These are phyloP conservation scores for Salix purpurea DNA, from an alignment of 345 rosid species.

Conservation along the genomic window DNA sequence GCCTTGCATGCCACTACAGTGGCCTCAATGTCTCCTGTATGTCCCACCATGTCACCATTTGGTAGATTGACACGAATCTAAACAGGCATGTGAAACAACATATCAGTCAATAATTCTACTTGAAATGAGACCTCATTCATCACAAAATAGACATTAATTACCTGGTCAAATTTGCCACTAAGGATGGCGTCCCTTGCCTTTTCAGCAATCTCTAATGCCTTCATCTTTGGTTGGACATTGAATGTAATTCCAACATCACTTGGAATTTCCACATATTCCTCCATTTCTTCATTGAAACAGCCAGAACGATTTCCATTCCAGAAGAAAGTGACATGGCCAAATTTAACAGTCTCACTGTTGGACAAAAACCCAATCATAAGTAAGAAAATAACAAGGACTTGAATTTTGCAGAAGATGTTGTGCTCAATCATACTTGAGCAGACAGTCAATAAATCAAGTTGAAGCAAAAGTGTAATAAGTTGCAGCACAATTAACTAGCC, in stretches of 20 bases:
- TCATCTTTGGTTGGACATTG: slow-evolving; percentile 92
- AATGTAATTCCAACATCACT: slow-evolving; percentile 90
- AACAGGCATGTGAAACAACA: slow-evolving; percentile 1
- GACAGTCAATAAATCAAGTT: neutral
- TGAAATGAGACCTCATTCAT: neutral
- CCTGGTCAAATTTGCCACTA: slow-evolving; percentile 81
- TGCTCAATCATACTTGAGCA: neutral
- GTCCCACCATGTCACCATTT: slow-evolving; percentile 97
- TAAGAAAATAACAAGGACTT: neutral
- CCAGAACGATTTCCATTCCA: slow-evolving; percentile 99
- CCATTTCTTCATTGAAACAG: slow-evolving; percentile 62
- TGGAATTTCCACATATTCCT: slow-evolving; percentile 89
- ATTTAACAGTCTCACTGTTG: slow-evolving; percentile 88
- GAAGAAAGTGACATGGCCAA: slow-evolving; percentile 95
- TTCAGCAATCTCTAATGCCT: slow-evolving; percentile 82
- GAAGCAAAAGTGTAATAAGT: neutral
- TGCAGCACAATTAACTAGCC: neutral
- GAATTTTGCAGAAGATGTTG: neutral
- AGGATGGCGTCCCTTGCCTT: slow-evolving; percentile 87
- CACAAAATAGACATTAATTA: slow-evolving; percentile 19
- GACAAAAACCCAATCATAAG: neutral
- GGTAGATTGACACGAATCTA: slow-evolving; percentile 90
- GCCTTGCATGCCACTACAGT: slow-evolving; percentile 84
- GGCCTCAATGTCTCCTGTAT: slow-evolving; percentile 86
- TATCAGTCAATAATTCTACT: neutral